These are phyloP conservation scores for Lactifluus hygrophoroides DNA, from an alignment of 768 basidiomycete species.

Conservation along the genomic window DNA sequence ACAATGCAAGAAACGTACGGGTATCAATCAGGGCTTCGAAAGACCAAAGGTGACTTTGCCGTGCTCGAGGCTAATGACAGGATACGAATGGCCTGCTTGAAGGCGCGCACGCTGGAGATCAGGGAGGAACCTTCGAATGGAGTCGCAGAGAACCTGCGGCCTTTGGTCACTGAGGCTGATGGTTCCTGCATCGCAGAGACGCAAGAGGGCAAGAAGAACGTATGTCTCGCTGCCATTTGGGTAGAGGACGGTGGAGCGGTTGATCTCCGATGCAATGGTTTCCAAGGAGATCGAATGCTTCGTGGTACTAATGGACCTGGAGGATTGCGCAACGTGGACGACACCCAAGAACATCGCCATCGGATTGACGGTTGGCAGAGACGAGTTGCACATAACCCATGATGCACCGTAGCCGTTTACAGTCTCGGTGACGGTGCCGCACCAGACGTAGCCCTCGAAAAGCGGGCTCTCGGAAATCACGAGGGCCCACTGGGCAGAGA, in stretches of 20 bases:
- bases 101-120: background rate
- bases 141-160: background rate
- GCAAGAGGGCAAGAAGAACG: background rate
- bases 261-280: background rate
- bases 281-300: background rate
- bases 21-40: background rate
- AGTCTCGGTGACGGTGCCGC: background rate
- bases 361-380: background rate
- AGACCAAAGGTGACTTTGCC: background rate
- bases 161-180: background rate
- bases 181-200: background rate
- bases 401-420: background rate
- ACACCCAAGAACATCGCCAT: background rate
- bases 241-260: too few relatives aligned
- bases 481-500: background rate
- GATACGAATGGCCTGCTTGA: background rate
- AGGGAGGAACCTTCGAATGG: background rate
- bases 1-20: too few relatives aligned
- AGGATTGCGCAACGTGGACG: background rate
- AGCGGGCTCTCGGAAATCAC: background rate
- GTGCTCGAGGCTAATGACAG: background rate
- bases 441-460: background rate
- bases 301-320: background rate
- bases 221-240: background rate
- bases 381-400: background rate